Evolutionary conservation across 208 protist species (phyloP), one percentile per base, ranked within the genome.

Genomic region (Leishmania turanica): DNA sequence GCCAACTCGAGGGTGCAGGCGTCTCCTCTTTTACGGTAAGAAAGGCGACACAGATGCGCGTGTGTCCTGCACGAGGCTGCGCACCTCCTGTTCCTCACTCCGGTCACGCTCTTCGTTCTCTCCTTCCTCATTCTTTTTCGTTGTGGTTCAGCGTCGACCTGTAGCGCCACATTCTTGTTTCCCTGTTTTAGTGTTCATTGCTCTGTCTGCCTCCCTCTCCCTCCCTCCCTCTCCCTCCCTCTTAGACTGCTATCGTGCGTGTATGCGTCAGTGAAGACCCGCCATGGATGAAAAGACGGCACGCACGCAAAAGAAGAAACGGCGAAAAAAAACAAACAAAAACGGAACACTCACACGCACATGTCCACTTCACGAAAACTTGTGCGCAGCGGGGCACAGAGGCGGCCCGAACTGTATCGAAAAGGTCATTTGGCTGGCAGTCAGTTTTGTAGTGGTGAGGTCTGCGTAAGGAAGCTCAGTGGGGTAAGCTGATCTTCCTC

Each of bases 71-170:
- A 31, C 69, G 6, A 53, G 9, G 6, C 9, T 76, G 24, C 34
- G 19, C 31, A 45, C 51, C 51, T 58, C 31, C 51, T 76, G 34
- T 8, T 42, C 13, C 51, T 68, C 31, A 54, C 42, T 19, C 27
- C 11, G 17, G 15, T n/a, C 60, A 27, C 21, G 49, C 31, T 47
- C 17, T 54, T 34, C 34, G 74, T 5, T 49, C 54, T 27, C 56
- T 77, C 58, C 51, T 62, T 37, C 49, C 49, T 85, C 31, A 17
- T 42, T 64, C 60, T 82, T 68, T 81, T 56, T 60, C 62, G 34
- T 74, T 11, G 51, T 21, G 21, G 51, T 54, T 54, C 13, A 11
- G 27, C n/a, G 58, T 64, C n/a, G 58, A 64, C 24, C 34, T 70
- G 31, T 31, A 15, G 19, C 24, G 58, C n/a, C 27, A 64, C 51